Evolutionary conservation across 805 yeast genomes (phyloP), one percentile per base, ranked within the genome.

Genomic region (Isabelozyma gotoi): DNA sequence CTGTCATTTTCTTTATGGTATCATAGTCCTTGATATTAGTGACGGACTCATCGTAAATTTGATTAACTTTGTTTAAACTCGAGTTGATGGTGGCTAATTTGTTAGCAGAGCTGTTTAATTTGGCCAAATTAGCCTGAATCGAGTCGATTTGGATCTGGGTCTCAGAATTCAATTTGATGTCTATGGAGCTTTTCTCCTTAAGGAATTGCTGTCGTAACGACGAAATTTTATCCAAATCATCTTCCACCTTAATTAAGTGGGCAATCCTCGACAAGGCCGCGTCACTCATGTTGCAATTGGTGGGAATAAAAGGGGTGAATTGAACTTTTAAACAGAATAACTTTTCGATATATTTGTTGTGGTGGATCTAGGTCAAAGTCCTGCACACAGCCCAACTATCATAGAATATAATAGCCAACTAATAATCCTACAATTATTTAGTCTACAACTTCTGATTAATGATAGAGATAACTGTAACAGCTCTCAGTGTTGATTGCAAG

Each of bases 151-250:
- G 88, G 33, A 74, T 74, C 56, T 78, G 81, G n/a, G 88, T 79
- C 40, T 84, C 85, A 33, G 85, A 66, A 53, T 79, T 81, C 49
- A 92, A 69, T 57, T 89, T 92, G 38, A 84, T 72, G 52, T 88
- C 96, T 10, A 89, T 70, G 3, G 85, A 76, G 0, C 84, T 74
- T 59, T 87, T 88, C 56, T 92, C 96, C 49, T 82, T 83, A 5
- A 60, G 47, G 38, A 85, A 63, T 45, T 81, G 85, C 41, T 75
- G 79, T 43, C 76, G 77, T 20, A 85, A 62, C 7, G 70, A 63
- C 8, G 69, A 63, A 5, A 85, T 73, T 44, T 77, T 80, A 40
- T 72, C 77, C 33, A 84, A 63, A 45, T 85, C 90, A 51, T 72
- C 77, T 48, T 72, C 76, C 16, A 62, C 61, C 50, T 68, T 67